phyloP scores from a whole-genome alignment of 2,329 filamentous ascomycete species.

The Huntiella bhutanensis region DNA sequence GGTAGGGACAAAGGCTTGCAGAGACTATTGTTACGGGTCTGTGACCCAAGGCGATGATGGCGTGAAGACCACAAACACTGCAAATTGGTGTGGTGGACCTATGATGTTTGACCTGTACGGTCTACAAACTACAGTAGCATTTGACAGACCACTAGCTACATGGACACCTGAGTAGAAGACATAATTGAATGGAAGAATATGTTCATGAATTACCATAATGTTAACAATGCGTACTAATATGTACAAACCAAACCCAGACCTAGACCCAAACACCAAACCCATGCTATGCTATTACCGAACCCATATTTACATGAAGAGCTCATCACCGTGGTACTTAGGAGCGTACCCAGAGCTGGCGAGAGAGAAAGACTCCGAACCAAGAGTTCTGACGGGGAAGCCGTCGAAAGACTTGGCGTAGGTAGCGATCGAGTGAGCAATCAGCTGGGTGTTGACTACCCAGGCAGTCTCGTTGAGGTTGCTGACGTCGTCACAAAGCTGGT shows the following conservation, averaged over 20 bases:
- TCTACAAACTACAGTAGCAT: conserved; percentile 4
- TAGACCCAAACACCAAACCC: not conserved
- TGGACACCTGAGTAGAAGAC: not conserved
- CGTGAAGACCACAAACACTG: conserved; percentile 15
- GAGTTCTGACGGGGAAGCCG: conserved; percentile 38
- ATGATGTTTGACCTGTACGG: conserved; percentile 20
- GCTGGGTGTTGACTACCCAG: conserved; percentile 42
- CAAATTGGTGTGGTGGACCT: conserved; percentile 17
- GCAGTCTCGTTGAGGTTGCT: conserved; percentile 38
- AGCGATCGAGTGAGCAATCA: conserved; percentile 49
- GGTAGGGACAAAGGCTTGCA: conserved; percentile 17
- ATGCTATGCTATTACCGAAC: not conserved
- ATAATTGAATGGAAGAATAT: not conserved
- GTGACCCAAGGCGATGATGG: conserved; percentile 8
- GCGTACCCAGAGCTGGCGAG: not conserved
- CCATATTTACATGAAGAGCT: not conserved
- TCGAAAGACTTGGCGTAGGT: not conserved
- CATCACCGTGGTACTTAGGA: not conserved
- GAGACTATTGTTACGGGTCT: conserved; percentile 15
- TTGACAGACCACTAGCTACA: not conserved
- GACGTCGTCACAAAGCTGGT: conserved; percentile 42
- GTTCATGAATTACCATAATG: not conserved
- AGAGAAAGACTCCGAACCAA: conserved; percentile 4
- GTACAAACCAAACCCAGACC: not conserved
- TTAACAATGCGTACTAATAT: not conserved